Evolutionary conservation across 805 yeast genomes (phyloP), one percentile per base, ranked within the genome.

Genomic region (Candida yuanshanica): DNA sequence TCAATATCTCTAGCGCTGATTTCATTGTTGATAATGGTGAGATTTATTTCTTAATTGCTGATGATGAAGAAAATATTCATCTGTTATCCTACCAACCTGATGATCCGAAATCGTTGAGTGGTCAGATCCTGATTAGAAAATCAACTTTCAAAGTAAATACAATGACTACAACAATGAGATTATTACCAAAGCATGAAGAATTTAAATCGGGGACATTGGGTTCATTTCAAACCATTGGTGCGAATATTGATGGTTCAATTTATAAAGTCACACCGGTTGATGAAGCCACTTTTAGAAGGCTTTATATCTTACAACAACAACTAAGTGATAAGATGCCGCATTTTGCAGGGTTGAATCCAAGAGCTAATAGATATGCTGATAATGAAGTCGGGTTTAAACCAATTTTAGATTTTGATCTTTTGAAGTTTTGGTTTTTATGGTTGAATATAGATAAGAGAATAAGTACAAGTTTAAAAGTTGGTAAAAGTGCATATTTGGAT

Each of bases 31-130:
- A 79, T 42, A 84, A 83, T 43, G 84, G 83, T 10, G 83, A 84
- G 37, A 62, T 90, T 11, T 77, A 62, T 51, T 70, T 88, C 34
- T 66, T 82, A 1, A 70, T 79, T 14, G 83, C 88, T 2, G 97
- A 90, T 59, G 73, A 75, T 37, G 71, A 78, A 36, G 74, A 77
- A 20, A 69, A 75, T 8, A 56, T 93, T 20, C 95, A 86, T 56
- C 54, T 91, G 9, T 62, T 88, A 32, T 86, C 85, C 53, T 93
- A 86, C 58, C 95, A 93, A 48, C 98, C 98, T 0, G 96, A 90
- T 47, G 95, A 88, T 55, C 84, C 93, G 0, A 72, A 74, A 18
- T 87, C 97, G 1, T 63, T 79, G 33, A 79, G 87, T 41, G 98
- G 98, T 6, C 86, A 82, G 49, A 68, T 79, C 46, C 68, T 93